Evolutionary conservation across 2,329 filamentous ascomycete genomes (phyloP).

Genomic region (Exserohilum rostratum): DNA sequence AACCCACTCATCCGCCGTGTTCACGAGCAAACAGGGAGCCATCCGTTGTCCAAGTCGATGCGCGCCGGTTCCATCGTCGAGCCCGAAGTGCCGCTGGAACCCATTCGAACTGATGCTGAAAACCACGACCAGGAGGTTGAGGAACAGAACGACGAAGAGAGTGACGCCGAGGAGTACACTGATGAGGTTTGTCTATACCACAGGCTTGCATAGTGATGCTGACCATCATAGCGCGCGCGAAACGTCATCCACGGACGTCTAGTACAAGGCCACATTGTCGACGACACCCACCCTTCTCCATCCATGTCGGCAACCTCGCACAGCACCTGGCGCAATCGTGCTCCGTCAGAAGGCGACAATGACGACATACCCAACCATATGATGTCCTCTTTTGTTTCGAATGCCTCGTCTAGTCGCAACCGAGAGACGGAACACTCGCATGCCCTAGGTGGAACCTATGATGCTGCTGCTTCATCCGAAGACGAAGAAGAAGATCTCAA

Average conservation of each 20-base stretch:
- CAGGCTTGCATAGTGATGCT: slow-evolving; percentile 5
- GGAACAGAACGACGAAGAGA: slow-evolving; percentile 30
- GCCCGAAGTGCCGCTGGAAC: slow-evolving; percentile 37
- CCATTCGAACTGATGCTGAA: slow-evolving; percentile 28
- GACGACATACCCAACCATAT: slow-evolving; percentile 75
- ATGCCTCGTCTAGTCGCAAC: slow-evolving; percentile 65
- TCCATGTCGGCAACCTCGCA: slow-evolving; percentile 68
- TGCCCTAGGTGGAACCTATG: slow-evolving; percentile 81
- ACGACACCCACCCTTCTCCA: slow-evolving; percentile 88
- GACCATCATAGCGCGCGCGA: slow-evolving; percentile 64
- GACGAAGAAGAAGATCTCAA: slow-evolving; percentile 91
- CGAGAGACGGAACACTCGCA: slow-evolving; percentile 62
- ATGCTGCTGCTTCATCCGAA: slow-evolving; percentile 81
- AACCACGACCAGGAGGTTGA: slow-evolving; percentile 24
- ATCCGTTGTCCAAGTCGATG: slow-evolving; percentile 45
- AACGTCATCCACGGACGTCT: slow-evolving; percentile 92
- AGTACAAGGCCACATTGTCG: slow-evolving; percentile 92
- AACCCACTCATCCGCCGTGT: slow-evolving; percentile 39
- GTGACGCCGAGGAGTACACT: slow-evolving; percentile 60
- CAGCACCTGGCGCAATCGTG: slow-evolving; percentile 54
- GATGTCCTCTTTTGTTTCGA: slow-evolving; percentile 81
- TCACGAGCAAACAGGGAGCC: slow-evolving; percentile 38
- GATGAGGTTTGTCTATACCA: slow-evolving; percentile 61
- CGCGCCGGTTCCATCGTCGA: slow-evolving; percentile 44
- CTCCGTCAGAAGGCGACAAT: slow-evolving; percentile 55